Evolutionary conservation across 148 eudicot species (phyloP), one percentile per base, ranked within the genome.

Genomic region (Rhododendron ovatum): DNA sequence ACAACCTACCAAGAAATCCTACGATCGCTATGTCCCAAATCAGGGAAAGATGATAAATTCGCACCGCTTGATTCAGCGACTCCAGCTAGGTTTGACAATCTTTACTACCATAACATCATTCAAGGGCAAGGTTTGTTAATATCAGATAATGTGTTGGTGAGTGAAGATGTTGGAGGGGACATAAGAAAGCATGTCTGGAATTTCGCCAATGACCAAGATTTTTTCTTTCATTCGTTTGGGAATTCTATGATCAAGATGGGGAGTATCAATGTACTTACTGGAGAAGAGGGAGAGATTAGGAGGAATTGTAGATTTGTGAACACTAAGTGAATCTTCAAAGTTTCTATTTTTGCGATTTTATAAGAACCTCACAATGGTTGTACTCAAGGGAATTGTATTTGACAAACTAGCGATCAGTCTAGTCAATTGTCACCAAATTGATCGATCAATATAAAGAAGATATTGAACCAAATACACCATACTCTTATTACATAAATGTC

Each of bases 171-270:
- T 83, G 90, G 87, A 48, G 92, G 92, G 11, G 91, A 92, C 7
- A 87, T 91, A 2, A 85, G 78, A 69, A 79, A 87, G 43, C 83
- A 85, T 53, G 95, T 93, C 9, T 93, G 95, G 94, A 88, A 87
- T 5, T 93, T 88, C 50, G 94, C 94, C 8, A 30, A 71, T 0
- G 71, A 89, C 50, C 88, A 88, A 51, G 65, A 90, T 8, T 63
- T 50, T 30, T 95, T 95, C 88, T 95, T 93, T 51, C 86, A 85
- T 9, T 88, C 96, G 2, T 95, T 94, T 88, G 89, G 84, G 1
- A 74, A 84, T 2, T 94, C 98, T 2, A 93, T 95, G 86, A 85
- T 93, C 51, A 95, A 92, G 90, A 94, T 95, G 98, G 96, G 96
- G 1, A 90, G 86, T 85, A 94, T 94, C 67, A 86, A 90, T 88